Evolutionary conservation across 495 filamentous ascomycete genomes (phyloP).

Genomic region (Staphylotrichum tortipilum): DNA sequence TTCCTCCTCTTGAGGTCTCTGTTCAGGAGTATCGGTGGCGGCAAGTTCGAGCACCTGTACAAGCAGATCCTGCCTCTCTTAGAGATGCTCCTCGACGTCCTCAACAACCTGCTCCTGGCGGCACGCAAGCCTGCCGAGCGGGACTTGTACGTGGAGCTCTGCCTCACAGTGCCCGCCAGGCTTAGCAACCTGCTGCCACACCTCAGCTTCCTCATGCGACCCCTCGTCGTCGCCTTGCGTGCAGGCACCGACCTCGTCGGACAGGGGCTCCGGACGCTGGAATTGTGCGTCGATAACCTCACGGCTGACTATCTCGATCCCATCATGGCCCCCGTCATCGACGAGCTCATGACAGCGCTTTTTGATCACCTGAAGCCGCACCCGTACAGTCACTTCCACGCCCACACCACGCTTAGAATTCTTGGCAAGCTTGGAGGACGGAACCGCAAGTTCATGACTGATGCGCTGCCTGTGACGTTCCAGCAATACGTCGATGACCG

Average conservation of each 20-base stretch:
- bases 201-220: slow-evolving; percentile 92
- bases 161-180: slow-evolving; percentile 88
- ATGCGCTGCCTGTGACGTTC: slow-evolving; percentile 71
- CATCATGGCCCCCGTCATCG: slow-evolving; percentile 98
- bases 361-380: slow-evolving; percentile 89
- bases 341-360: slow-evolving; percentile 92
- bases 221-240: slow-evolving; percentile 85
- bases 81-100: slow-evolving; percentile 93
- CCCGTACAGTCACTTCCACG: slow-evolving; percentile 92
- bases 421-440: slow-evolving; percentile 93
- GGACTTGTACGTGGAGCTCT: slow-evolving; percentile 95
- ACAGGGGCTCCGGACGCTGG: slow-evolving; percentile 86
- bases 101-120: slow-evolving; percentile 85
- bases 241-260: slow-evolving; percentile 89
- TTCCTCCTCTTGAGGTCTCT: slow-evolving; percentile 87
- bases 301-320: slow-evolving; percentile 97
- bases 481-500: slow-evolving; percentile 78
- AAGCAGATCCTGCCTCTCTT: slow-evolving; percentile 94
- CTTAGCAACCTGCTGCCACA: slow-evolving; percentile 96
- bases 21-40: slow-evolving; percentile 94
- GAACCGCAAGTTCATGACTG: slow-evolving; percentile 89
- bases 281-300: slow-evolving; percentile 95
- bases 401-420: slow-evolving; percentile 97
- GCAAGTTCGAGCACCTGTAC: slow-evolving; percentile 93
- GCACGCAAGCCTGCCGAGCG: slow-evolving; percentile 83